phyloP scores from a whole-genome alignment of 345 rosid species.

The Arabidopsis arenosa region DNA sequence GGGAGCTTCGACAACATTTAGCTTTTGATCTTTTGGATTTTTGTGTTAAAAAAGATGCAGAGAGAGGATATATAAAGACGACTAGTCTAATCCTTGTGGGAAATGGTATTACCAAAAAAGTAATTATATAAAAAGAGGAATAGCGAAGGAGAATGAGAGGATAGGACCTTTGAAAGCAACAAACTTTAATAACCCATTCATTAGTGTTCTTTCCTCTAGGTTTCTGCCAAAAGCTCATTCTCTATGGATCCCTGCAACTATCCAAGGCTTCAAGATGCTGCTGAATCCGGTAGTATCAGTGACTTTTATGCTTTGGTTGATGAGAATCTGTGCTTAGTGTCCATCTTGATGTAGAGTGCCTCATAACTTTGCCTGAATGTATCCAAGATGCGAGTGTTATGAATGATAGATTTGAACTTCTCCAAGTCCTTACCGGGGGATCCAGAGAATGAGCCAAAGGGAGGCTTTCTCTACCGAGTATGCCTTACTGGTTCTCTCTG shows the following conservation, averaged over 20 bases:
- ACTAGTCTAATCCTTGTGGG: constrained; percentile 31
- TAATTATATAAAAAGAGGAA: not conserved
- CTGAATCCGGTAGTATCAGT: constrained; percentile 12
- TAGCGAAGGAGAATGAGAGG: constrained; percentile 13
- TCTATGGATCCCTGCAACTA: constrained; percentile 4
- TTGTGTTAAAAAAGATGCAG: constrained; percentile 3
- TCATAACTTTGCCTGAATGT: constrained; percentile 2
- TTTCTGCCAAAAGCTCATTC: not conserved
- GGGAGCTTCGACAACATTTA: constrained; percentile 66
- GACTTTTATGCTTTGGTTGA: not conserved
- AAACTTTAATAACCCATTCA: not conserved
- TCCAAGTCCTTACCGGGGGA: constrained; percentile 31
- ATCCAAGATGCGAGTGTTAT: constrained; percentile 28
- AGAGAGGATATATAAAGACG: constrained; percentile 31
- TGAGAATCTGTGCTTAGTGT: not conserved
- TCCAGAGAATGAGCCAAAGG: constrained; percentile 1
- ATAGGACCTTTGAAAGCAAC: constrained; percentile 56
- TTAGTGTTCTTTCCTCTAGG: not conserved
- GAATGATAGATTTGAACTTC: constrained; percentile 29
- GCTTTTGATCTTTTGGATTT: constrained; percentile 17
- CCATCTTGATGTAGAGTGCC: constrained; percentile 17
- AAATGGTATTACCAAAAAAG: constrained; percentile 12
- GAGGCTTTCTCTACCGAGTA: not conserved
- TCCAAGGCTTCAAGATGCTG: constrained; percentile 5
- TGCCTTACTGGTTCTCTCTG: not conserved